phyloP scores from a whole-genome alignment of 202 grass and related monocot species.

The Saccharum hybrid region DNA sequence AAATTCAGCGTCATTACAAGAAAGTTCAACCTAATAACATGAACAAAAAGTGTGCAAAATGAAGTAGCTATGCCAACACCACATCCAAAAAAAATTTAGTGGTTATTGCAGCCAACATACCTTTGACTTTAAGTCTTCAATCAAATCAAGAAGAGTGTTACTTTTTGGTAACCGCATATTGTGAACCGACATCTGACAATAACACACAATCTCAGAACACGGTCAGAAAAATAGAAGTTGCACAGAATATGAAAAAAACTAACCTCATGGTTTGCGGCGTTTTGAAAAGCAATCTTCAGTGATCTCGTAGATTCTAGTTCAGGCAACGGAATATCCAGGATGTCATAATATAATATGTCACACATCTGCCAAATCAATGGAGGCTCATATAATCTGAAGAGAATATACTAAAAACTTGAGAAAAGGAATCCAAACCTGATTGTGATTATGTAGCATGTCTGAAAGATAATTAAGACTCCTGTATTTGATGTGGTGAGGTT shows the following conservation, averaged over 20 bases:
- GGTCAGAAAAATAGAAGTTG: constrained; percentile 34
- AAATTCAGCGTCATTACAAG: constrained; percentile 58
- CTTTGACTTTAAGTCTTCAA: constrained; percentile 71
- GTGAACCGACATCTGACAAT: constrained; percentile 54
- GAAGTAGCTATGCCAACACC: constrained; percentile 15
- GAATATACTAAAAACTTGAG: background rate
- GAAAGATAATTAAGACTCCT: constrained; percentile 62
- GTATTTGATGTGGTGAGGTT: constrained; percentile 71
- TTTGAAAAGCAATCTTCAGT: constrained; percentile 65
- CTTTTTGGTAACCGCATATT: constrained; percentile 60
- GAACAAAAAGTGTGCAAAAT: constrained; percentile 27
- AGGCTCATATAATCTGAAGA: constrained; percentile 40
- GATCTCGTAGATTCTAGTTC: constrained; percentile 68
- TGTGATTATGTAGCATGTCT: constrained; percentile 59
- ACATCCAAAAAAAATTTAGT: constrained; percentile 4
- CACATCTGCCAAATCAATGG: constrained; percentile 52
- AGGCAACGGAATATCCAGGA: constrained; percentile 76
- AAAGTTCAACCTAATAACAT: constrained; percentile 58
- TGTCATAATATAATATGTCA: constrained; percentile 77
- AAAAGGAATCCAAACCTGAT: constrained; percentile 56
- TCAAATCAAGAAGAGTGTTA: constrained; percentile 52
- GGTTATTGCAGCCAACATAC: constrained; percentile 36
- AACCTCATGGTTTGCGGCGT: constrained; percentile 63
- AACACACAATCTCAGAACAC: constrained; percentile 24
- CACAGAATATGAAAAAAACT: constrained; percentile 24